These are phyloP conservation scores for Prosopis cineraria DNA, from an alignment of 306 rosid genomes.

Conservation along the genomic window DNA sequence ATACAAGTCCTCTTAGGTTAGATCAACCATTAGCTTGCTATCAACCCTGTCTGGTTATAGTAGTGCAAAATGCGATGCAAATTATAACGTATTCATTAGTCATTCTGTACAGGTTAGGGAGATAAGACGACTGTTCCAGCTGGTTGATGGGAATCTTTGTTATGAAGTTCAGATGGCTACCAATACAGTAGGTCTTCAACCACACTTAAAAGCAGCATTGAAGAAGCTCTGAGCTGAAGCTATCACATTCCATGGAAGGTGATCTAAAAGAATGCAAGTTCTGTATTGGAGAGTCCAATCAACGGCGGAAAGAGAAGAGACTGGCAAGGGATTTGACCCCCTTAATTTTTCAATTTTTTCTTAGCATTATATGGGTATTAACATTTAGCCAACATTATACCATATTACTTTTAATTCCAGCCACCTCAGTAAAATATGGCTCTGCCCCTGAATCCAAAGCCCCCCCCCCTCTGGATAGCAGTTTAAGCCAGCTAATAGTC, in stretches of 20 bases:
- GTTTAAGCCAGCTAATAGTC: background rate
- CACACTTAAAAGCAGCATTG: conserved; percentile 73
- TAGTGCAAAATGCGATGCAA: background rate
- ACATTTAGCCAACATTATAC: no score
- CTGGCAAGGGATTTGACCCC: no score
- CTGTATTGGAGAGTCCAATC: background rate
- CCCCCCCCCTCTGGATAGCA: background rate
- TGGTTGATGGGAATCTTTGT: conserved; percentile 59
- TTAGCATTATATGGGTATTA: no score
- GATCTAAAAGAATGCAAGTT: background rate
- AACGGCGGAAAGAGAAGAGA: no score
- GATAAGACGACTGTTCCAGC: conserved; percentile 55
- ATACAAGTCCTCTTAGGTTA: background rate
- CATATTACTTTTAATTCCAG: no score
- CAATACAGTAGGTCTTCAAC: conserved; percentile 55
- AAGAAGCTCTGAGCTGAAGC: conserved; percentile 51
- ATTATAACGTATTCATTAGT: background rate
- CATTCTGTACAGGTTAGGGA: conserved; percentile 58
- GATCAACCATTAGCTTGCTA: background rate
- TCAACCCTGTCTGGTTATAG: background rate
- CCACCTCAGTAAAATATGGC: no score
- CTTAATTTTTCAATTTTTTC: no score
- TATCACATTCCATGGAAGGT: background rate
- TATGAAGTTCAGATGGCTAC: conserved; percentile 88
- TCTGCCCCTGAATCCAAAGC: no score